A percentile compares a stretch with the other conserved stretches of the same genome.
These are phyloP conservation scores for Cajanus cajan DNA, from an alignment of 306 rosid species.

Conservation along the genomic window DNA sequence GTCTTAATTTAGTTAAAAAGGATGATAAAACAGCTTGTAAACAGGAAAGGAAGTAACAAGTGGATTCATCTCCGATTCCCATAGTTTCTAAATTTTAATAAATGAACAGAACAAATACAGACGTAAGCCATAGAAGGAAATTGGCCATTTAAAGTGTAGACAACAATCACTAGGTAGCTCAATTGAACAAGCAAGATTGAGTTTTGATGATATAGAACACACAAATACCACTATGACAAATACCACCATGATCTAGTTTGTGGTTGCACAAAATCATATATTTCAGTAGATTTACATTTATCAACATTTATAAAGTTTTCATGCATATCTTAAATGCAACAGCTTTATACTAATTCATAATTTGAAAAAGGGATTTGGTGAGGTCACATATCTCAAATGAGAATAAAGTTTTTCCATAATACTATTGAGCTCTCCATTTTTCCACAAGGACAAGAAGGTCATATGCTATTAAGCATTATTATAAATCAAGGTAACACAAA, in stretches of 20 bases:
- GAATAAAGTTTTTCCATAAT: background rate
- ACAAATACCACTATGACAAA: background rate
- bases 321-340: too few relatives aligned
- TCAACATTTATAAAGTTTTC: background rate
- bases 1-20: background rate
- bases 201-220: background rate
- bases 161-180: background rate
- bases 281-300: background rate
- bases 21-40: background rate
- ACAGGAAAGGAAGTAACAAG: background rate
- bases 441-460: background rate
- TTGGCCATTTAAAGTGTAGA: background rate
- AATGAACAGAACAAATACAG: background rate
- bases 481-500: slow-evolving; percentile 7
- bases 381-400: background rate
- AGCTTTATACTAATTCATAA: too few relatives aligned
- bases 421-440: background rate
- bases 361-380: background rate
- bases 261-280: background rate
- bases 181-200: background rate
- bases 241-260: background rate
- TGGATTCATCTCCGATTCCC: background rate
- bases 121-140: background rate
- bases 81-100: background rate
- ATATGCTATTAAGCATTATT: background rate